Evolutionary conservation across 2,329 filamentous ascomycete genomes (phyloP), one percentile per base, ranked within the genome.

Genomic region (Knufia fluminis): DNA sequence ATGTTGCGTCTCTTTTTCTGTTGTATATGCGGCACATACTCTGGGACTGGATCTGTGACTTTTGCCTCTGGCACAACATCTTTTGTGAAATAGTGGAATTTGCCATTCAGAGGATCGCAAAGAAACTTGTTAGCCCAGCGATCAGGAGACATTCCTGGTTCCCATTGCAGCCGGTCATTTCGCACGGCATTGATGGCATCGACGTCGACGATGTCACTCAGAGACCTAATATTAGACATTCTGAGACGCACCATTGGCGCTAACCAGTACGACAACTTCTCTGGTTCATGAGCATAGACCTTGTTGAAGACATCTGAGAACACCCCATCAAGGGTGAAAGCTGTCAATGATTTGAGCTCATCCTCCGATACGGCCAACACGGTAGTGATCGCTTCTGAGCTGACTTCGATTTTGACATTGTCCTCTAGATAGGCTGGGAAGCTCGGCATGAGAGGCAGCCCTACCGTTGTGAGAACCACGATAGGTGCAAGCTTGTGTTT

Each of bases 281-380:
- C 66, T 0, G 72, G 58, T 14, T 80, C 72, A 0, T 77, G 71
- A 43, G 85, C 80, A 59, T 87, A 98, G 2, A 75, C 73, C 64
- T 98, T 98, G 65, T 89, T 91, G 69, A 95, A 97, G 0, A 96
- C 71, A 57, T 97, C 88, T 14, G 78, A 70, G 64, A 94, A 96
- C 0, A 94, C 66, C 31, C 51, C 56, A 3, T 77, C 74, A 35
- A 94, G 68, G 0, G 86, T 95, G 62, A 92, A 94, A 0, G 64
- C 66, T 0, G 80, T 81, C n/a, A 97, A 63, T 1, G 70, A 63
- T 0, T 75, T 65, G 0, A 88, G 55, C 1, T 72, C 61, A 0
- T 68, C 60, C 0, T 69, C 57, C 0, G 68, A 64, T 0, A 80
- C 55, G 1, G 65, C 9, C 0, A 89, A 57, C 0, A 71, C 60